These are phyloP conservation scores for Macrophomina tecta DNA, from an alignment of 2,329 filamentous ascomycete species.

Conservation along the genomic window DNA sequence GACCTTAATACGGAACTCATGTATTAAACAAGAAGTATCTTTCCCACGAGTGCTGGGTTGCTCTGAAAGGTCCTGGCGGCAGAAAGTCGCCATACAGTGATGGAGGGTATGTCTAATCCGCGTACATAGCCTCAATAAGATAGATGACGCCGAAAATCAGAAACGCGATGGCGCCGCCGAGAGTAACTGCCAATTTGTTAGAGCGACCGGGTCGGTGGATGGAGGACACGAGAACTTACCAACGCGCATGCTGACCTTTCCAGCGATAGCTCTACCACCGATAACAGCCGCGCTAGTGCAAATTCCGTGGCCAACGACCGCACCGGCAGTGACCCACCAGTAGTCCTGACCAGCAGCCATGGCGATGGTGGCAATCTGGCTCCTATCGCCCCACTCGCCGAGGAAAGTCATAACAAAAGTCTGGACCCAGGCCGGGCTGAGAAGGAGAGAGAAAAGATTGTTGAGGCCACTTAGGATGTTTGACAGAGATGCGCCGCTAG, in stretches of 20 bases:
- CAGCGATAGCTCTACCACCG: constrained; percentile 89
- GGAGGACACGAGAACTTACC: constrained; percentile 67
- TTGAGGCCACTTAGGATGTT: constrained; percentile 68
- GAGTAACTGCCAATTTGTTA: constrained; percentile 68
- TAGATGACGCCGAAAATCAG: constrained; percentile 92
- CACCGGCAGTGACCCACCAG: constrained; percentile 96
- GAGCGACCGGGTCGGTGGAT: not conserved
- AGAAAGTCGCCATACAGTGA: not conserved
- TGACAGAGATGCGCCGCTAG: constrained; percentile 59
- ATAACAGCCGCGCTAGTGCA: constrained; percentile 93
- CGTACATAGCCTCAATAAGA: constrained; percentile 76
- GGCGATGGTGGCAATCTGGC: constrained; percentile 96
- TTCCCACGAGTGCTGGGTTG: not conserved
- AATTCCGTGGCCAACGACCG: constrained; percentile 81
- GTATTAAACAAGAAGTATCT: constrained; percentile 11
- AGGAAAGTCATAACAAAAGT: constrained; percentile 99
- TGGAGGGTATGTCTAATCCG: constrained; percentile 34
- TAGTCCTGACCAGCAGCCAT: constrained; percentile 99
- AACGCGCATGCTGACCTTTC: constrained; percentile 91
- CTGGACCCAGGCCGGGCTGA: constrained; percentile 97
- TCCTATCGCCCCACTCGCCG: constrained; percentile 96
- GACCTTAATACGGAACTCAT: constrained; percentile 1
- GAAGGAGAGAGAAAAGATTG: constrained; percentile 84
- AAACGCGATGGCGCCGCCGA: constrained; percentile 90
- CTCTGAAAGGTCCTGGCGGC: not conserved